Conservation (phyloP, 139 green algal genomes). For the Asterochloris sp. region DNA sequence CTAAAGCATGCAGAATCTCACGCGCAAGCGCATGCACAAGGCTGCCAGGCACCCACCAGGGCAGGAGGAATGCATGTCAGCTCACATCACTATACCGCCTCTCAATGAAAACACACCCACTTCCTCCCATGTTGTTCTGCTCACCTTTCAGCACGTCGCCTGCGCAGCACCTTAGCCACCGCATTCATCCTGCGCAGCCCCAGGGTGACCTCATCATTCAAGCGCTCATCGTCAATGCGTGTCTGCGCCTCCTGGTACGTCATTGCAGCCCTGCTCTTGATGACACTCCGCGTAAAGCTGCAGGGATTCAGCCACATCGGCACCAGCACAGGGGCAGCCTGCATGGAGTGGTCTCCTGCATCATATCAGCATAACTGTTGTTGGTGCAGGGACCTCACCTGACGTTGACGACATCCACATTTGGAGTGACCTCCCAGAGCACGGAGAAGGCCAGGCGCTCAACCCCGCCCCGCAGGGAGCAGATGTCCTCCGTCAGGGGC, state of each 20-base stretch:
- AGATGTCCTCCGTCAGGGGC: slow-evolving; percentile 93
- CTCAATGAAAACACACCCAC: too few species aligned
- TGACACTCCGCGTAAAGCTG: slow-evolving; percentile 84
- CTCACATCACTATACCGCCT: too few species aligned
- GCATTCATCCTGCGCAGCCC: slow-evolving; percentile 69
- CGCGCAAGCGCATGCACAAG: too few species aligned
- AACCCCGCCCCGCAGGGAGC: slow-evolving; percentile 65
- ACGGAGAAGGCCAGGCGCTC: slow-evolving; percentile 91
- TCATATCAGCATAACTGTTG: too few species aligned
- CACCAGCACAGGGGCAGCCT: too few species aligned
- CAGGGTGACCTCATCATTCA: slow-evolving; percentile 53
- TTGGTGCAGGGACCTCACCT: background rate
- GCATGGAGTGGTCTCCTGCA: too few species aligned
- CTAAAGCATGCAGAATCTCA: background rate
- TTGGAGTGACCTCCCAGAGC: slow-evolving; percentile 83
- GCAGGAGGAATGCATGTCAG: too few species aligned
- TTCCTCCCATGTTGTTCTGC: slow-evolving; percentile 42
- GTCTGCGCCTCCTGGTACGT: slow-evolving; percentile 92
- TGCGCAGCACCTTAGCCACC: slow-evolving; percentile 59
- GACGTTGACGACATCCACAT: background rate
- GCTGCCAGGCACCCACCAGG: too few species aligned
- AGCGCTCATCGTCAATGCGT: slow-evolving; percentile 81
- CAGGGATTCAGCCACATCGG: background rate
- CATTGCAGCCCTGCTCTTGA: slow-evolving; percentile 76
- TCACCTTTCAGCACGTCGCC: slow-evolving; percentile 61